Evolutionary conservation across 805 yeast species (phyloP), one percentile per base, ranked within the genome.

Genomic region (Lachancea quebecensis): DNA sequence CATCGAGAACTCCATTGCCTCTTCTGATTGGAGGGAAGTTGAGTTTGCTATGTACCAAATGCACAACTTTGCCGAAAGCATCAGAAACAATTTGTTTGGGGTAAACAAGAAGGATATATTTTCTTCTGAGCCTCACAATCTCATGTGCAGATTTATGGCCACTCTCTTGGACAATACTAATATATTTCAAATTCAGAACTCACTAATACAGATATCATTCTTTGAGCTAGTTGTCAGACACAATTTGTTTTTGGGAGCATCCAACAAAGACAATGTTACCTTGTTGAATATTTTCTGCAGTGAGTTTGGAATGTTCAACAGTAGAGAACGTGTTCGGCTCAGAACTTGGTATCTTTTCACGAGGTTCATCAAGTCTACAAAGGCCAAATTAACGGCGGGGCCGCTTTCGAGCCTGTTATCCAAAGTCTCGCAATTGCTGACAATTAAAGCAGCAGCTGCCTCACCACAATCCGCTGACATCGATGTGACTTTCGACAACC

Each of bases 321-420:
- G 73, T 4, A 72, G 75, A 52, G 83, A 76, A 47, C 83, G 79
- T 50, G 96, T 90, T 3, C 80, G 89, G 56, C 72, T 79, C 45
- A 80, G 97, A 62, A 75, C 95, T 35, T 93, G 98, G 96, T 91
- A 87, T 62, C 70, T 90, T 51, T 87, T 91, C 55, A 82, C 82
- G 57, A 77, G 95, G 61, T 85, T 90, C 57, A 74, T 89, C 49
- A 87, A 84, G 59, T 69, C 83, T 39, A 82, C 91, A 1, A 83
- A 81, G 58, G 88, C 89, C 32, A 68, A 75, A 40, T 66, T 81
- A 35, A 74, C 81, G 28, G 74, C 70, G 38, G 64, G 53, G 45
- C 65, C 70, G 46, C 70, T 77, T 56, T 81, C 75, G 35, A 78
- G 75, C 50, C 72, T 85, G 30, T 73, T 90, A 28, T 74, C 75